Base-by-base conservation (phyloP, 1,284 basidiomycete species). In the Trametes versicolor region DNA sequence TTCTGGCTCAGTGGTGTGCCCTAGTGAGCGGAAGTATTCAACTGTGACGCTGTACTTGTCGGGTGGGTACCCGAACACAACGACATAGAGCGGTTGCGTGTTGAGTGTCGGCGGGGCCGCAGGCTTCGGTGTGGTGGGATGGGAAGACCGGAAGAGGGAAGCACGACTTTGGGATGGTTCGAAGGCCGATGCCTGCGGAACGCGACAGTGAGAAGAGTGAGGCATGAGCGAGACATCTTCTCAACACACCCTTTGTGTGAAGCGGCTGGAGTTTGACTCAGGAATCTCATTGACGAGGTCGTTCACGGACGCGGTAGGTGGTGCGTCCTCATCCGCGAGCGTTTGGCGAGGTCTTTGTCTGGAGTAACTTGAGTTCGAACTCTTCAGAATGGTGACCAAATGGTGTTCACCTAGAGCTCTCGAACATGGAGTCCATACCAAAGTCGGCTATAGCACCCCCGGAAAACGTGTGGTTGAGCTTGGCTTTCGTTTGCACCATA, bases 401-500 rank as follows among this genome's bases (percentile, higher is more conserved):
- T 15, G 13, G 17, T 23, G 29, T 50, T 36, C 49, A 89, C 83
- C 87, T 85, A 34, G 87, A 82, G 65, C 84, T 91, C 74, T 92
- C 85, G 68, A 93, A 92, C 91, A 93, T 92, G 23, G 91, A 91
- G 66, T 91, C 90, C 79, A 90, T 87, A 1, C 90, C 91, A 77
- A 91, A 92, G 64, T 90, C 89, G 15, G 87, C 83, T 0, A 85
- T 81, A 23, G 86, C 80, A 19, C 85, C 84, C 55, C 87, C 83
- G n/a, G 87, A 81, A 19, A 91, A 79, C 7, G 84, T 82, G 58
- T 88, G 83, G 72, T 88, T 91, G 79, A 92, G 83, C 74, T 93
- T 92, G 23, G 91, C 91, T 73, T 92, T 91, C 0, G 90, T 92
- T 63, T 84, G 87, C 17, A 93, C 87, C 13, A 90, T 81, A 8